Percentiles rank a stretch among this genome's conserved stretches.
These are phyloP conservation scores for Rhododendron henanense DNA, from an alignment of 148 eudicot genomes.

Conservation along the genomic window DNA sequence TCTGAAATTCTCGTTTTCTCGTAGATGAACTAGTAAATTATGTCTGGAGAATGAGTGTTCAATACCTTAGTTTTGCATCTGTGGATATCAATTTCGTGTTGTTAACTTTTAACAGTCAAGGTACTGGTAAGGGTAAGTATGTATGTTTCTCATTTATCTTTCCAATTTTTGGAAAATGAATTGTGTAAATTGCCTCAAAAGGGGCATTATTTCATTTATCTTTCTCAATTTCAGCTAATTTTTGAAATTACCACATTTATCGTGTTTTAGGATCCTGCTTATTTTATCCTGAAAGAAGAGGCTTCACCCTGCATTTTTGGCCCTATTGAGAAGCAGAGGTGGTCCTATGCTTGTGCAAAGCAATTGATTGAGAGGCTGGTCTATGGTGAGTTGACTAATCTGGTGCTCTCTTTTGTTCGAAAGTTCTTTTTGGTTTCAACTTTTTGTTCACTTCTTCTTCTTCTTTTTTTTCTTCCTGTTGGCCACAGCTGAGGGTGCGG, in stretches of 20 bases:
- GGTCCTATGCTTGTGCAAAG: conserved; percentile 99
- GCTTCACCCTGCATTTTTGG: conserved; percentile 96
- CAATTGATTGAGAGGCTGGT: conserved; percentile 96
- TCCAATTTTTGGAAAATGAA: background rate
- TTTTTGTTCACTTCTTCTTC: conserved; percentile 12
- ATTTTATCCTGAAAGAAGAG: conserved; percentile 83
- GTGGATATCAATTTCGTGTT: background rate
- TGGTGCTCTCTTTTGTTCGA: background rate
- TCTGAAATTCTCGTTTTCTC: background rate
- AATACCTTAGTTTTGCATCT: background rate
- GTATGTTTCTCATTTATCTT: background rate
- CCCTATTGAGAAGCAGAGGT: conserved; percentile 95
- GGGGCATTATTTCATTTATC: background rate
- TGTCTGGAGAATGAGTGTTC: background rate
- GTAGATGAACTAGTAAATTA: background rate
- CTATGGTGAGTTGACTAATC: conserved; percentile 58
- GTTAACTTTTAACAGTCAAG: background rate
- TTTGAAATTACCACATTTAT: conserved; percentile 1
- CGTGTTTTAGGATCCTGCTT: conserved; percentile 74
- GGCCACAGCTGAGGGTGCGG: conserved; percentile 89
- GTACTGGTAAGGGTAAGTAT: background rate
- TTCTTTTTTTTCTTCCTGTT: background rate
- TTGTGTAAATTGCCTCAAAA: background rate
- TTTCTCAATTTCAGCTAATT: background rate
- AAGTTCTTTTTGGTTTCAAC: conserved; percentile 26